Conservation (phyloP, 805 yeast genomes). For the Metschnikowia koreensis region DNA sequence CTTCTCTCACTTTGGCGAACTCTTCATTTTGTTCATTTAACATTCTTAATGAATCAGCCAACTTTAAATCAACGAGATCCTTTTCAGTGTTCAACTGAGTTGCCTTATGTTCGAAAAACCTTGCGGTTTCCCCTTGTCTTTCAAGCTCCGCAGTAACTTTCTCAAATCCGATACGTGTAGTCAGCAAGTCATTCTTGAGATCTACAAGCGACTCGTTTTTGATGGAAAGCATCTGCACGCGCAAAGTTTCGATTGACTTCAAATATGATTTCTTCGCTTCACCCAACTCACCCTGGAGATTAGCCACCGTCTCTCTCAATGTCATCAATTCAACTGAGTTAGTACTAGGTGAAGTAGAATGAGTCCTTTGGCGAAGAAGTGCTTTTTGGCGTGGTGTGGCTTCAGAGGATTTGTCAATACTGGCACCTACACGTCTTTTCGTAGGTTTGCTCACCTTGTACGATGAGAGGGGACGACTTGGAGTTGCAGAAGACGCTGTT, state of each 20-base stretch:
- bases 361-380: neutral
- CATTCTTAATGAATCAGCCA: neutral
- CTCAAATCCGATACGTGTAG: neutral
- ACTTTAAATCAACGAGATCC: neutral
- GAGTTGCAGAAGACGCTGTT: constrained; percentile 26
- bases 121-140: neutral
- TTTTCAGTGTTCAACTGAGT: neutral
- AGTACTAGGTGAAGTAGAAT: neutral
- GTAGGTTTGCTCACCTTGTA: constrained; percentile 1
- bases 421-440: neutral
- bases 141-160: neutral
- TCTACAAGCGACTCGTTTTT: neutral
- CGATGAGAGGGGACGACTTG: constrained; percentile 1
- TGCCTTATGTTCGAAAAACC: neutral
- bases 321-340: neutral
- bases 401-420: neutral
- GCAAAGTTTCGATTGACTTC: neutral
- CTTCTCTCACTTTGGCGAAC: neutral
- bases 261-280: neutral
- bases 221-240: neutral
- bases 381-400: neutral
- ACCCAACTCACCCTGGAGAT: neutral
- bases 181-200: neutral
- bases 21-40: neutral
- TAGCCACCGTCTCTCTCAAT: neutral